These are phyloP conservation scores for Euphorbia corollata DNA, from an alignment of 441 rosid genomes.

Conservation along the genomic window DNA sequence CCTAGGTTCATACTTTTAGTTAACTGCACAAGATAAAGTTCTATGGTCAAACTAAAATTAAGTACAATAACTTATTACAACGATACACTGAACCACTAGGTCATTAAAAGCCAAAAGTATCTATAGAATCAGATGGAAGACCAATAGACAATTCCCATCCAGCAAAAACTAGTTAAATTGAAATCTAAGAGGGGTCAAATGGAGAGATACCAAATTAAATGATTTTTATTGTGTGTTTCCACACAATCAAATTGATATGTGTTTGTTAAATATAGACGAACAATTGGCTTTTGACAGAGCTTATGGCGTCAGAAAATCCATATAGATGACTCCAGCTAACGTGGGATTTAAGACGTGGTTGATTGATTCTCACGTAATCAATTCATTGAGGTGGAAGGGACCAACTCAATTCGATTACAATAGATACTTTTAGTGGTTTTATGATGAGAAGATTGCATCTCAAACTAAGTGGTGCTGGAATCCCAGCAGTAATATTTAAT, in stretches of 20 bases:
- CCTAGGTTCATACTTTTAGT: not conserved
- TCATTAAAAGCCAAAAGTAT: not conserved
- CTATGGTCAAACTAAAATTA: not conserved
- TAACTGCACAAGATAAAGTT: not conserved
- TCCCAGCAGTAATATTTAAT: not conserved
- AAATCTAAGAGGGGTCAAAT: not conserved
- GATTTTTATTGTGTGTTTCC: too few species aligned
- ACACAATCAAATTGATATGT: too few species aligned
- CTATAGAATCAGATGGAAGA: not conserved
- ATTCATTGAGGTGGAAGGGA: not conserved
- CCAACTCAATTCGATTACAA: not conserved
- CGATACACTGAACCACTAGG: not conserved
- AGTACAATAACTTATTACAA: not conserved
- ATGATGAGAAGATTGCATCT: not conserved
- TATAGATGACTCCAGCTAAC: too few species aligned
- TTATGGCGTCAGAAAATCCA: too few species aligned
- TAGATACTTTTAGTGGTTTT: not conserved
- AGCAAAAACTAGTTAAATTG: not conserved
- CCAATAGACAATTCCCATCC: not conserved
- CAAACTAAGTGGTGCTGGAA: not conserved
- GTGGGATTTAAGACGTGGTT: too few species aligned
- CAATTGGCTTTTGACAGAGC: too few species aligned
- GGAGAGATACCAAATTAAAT: not conserved
- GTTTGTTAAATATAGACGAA: too few species aligned
- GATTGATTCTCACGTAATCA: not conserved